Base-by-base conservation (phyloP, 805 yeast species). In the Saccharomycopsis olivae region DNA sequence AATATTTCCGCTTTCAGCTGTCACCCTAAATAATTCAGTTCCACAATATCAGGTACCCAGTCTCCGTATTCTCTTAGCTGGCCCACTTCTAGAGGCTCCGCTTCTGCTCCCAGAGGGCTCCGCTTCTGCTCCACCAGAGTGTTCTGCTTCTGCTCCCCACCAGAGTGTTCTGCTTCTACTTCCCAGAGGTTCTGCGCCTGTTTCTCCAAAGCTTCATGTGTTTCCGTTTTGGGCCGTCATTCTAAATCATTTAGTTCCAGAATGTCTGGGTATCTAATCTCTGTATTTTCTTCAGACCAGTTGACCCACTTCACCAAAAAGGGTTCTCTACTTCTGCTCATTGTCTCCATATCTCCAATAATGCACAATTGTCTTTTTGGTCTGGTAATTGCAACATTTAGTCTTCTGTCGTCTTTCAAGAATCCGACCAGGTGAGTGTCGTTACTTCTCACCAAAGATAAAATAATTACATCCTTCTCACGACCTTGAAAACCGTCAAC, bases 401-500 rank as follows among this genome's bases (percentile, higher is more conserved):
- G 64, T 50, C 98, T 69, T 52, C 92, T 64, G 40, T 71, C 68
- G 49, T 89, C 96, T 18, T 68, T 66, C 39, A 92, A 61, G 53
- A 89, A 92, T 8, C 97, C 97, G 35, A 88, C 78, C 38, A 79
- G 83, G 25, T 67, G 57, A 2, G 60, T 51, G 16, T 71, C 78
- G 55, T 89, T 89, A 29, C 92, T 79, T 47, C 98, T 66, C 2
- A 89, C 96, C 39, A 89, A 57, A 2, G 92, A 70, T 10, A 92
- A 60, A 1, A 89, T 68, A 5, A 89, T 86, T 0, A 77, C 79
- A 51, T 88, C 94, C 56, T 89, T 92, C 54, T 89, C 98, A 46
- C 96, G 65, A 1, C 98, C 98, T 62, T 89, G 98, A 53, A 89
- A 92, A 1, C 96, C 96, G 60, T 89, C 98, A 3, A 89, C 89